These are phyloP conservation scores for Mycena olivaceomarginata DNA, from an alignment of 768 basidiomycete genomes.

Conservation along the genomic window DNA sequence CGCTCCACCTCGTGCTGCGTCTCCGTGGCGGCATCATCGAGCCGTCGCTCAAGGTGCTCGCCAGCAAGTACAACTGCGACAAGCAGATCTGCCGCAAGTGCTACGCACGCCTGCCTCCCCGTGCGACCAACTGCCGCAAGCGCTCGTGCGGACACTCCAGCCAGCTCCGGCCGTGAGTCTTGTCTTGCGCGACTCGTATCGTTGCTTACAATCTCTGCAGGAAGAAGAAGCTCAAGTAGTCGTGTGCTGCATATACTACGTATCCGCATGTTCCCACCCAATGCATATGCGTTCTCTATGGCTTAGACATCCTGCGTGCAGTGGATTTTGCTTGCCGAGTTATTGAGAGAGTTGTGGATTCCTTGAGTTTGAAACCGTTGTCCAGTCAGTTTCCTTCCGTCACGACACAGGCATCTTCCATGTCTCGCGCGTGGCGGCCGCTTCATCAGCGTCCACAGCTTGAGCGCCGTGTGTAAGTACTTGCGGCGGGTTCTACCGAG, in stretches of 20 bases:
- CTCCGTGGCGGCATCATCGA: conserved; percentile 99
- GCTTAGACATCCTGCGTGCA: not conserved
- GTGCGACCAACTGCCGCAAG: conserved; percentile 99
- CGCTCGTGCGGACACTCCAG: conserved; percentile 93
- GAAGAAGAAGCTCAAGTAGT: conserved; percentile 98
- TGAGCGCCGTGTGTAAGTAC: too few relatives aligned
- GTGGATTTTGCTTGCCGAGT: too few relatives aligned
- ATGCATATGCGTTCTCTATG: conserved; percentile 26
- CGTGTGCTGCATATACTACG: conserved; percentile 17
- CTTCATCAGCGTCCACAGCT: too few relatives aligned
- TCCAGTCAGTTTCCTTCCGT: too few relatives aligned
- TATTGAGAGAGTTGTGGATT: too few relatives aligned
- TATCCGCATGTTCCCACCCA: conserved; percentile 38
- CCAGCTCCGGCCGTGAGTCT: conserved; percentile 90
- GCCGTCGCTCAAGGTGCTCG: conserved; percentile 98
- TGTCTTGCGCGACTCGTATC: not conserved
- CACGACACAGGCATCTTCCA: too few relatives aligned
- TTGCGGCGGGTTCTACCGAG: too few relatives aligned
- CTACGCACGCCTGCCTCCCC: conserved; percentile 99
- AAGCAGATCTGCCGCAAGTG: conserved; percentile 99
- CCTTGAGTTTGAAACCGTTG: too few relatives aligned
- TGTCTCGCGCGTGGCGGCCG: too few relatives aligned
- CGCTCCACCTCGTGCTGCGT: conserved; percentile 85
- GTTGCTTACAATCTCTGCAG: conserved; percentile 58
- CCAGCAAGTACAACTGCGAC: conserved; percentile 98